Base-by-base conservation (phyloP, 208 protist genomes). In the Naegleria gruberi region DNA sequence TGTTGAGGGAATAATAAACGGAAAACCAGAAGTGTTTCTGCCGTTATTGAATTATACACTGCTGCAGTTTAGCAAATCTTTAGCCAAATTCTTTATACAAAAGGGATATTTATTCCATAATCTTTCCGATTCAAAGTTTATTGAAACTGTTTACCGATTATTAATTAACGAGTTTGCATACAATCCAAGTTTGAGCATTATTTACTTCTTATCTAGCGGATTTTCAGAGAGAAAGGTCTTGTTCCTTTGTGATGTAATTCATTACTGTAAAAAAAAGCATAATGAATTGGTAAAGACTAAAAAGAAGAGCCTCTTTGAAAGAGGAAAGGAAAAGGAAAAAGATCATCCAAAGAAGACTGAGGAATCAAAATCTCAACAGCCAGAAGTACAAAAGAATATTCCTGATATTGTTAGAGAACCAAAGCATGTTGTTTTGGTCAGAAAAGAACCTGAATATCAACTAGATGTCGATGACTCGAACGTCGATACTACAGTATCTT, bases 121-220 rank as follows among this genome's bases (percentile, higher is more conserved):
- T 84, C 34, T 45, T 17, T 45, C 81, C 34, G 81, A 84, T 84
- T 45, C 42, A 34, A 84, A 84, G 30, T 84, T 84, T 84, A 84
- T 84, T 34, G 81, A 84, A 26, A 84, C 81, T 4, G 81, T 45
- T 6, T 84, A 46, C 17, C 30, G 40, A n/a, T 84, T 84, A n/a
- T 30, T 84, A n/a, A 10, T 42, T 40, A 84, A 84, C 40, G 81
- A 84, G 30, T 84, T 84, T 45, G 3, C 34, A 41, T 84, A 84
- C 10, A 46, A 41, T 44, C 34, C 81, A 26, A 15, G 41, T n/a
- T 44, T 84, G 15, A 23, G 41, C 1, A 15, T 45, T n/a, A n/a
- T 45, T 30, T 45, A 84, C 4, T 84, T 84, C n/a, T 45, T 84
- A 4, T 84, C 42, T 8, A 44, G 30, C n/a, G 81, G 81, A 19